Base-by-base conservation (phyloP, 1,284 basidiomycete genomes). In the Ceratobasidium sp. region DNA sequence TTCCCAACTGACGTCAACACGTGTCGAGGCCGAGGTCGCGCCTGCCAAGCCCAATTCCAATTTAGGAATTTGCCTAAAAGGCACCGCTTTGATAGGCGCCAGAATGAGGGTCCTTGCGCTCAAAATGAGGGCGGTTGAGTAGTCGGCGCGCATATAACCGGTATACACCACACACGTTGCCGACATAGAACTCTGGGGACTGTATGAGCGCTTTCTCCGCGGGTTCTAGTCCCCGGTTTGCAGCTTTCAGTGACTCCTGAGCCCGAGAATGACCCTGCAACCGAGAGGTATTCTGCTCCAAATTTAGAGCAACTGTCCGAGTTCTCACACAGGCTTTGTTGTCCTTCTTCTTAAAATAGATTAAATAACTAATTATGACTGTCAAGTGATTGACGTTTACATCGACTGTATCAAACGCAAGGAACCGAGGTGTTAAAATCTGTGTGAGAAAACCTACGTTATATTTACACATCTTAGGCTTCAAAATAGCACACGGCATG, bases 1-100 rank as follows among this genome's bases (percentile, higher is more conserved):
- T 48, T 48, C 17, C 9, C 57, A 5, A 23, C 40, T 54, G 66
- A 68, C 66, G 66, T 68, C 66, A 68, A 54, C 66, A 68, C 66
- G 48, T 68, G 66, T 64, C 15, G 33, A 40, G 59, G 38, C 59
- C 59, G 59, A 62, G 59, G 59, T 62, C 59, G 59, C 26, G 28
- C 12, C 23, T 40, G 59, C 59, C 59, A 62, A 62, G 59, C 33
- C 59, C 38, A n/a, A n/a, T 62, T 62, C 59, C 33, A n/a, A n/a
- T n/a, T n/a, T n/a, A n/a, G n/a, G n/a, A n/a, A n/a, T n/a, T n/a
- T n/a, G n/a, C n/a, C n/a, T n/a, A n/a, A 42, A 38, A 4, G 7
- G 59, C 59, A 62, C 38, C 6, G 59, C 33, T 62, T 62, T 62
- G 59, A 62, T 38, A 9, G 6, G 56, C 56, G 56, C 44, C 44